Conservation (phyloP, 495 filamentous ascomycete species). For the Xylaria curta region DNA sequence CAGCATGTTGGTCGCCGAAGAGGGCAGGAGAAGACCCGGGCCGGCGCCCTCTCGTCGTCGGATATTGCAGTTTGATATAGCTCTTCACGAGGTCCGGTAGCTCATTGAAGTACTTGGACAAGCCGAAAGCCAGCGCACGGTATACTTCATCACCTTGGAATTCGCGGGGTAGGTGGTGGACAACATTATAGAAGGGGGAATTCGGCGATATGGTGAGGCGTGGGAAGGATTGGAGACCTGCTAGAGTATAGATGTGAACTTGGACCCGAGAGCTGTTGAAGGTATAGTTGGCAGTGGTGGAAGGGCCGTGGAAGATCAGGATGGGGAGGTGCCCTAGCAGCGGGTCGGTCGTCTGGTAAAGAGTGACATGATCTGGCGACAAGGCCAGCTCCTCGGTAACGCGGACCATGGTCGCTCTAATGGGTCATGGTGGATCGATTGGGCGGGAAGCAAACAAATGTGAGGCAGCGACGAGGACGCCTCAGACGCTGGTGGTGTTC, state of each 20-base stretch:
- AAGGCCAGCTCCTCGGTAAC: constrained; percentile 69
- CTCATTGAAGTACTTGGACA: constrained; percentile 92
- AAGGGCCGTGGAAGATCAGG: constrained; percentile 84
- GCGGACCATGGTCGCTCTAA: constrained; percentile 67
- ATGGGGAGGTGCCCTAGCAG: constrained; percentile 74
- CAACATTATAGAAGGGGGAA: constrained; percentile 92
- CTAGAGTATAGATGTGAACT: constrained; percentile 86
- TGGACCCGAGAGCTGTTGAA: constrained; percentile 90
- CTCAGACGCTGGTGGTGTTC: constrained; percentile 19
- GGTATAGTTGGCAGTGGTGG: constrained; percentile 81
- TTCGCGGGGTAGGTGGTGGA: constrained; percentile 89
- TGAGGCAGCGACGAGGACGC: constrained; percentile 14
- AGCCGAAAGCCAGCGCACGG: constrained; percentile 85
- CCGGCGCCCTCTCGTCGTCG: constrained; percentile 53
- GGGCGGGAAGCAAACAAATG: constrained; percentile 32
- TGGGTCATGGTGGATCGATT: constrained; percentile 44
- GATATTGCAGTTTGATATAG: constrained; percentile 57
- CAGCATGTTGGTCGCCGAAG: constrained; percentile 93
- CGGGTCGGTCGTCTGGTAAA: constrained; percentile 82
- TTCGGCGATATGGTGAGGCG: constrained; percentile 91
- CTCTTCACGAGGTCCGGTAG: constrained; percentile 78
- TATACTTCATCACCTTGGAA: constrained; percentile 92
- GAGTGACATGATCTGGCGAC: constrained; percentile 75
- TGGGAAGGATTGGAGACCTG: constrained; percentile 84
- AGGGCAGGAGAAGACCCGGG: constrained; percentile 67